These are phyloP conservation scores for Platanthera guangdongensis DNA, from an alignment of 106 monocot species.

Conservation along the genomic window DNA sequence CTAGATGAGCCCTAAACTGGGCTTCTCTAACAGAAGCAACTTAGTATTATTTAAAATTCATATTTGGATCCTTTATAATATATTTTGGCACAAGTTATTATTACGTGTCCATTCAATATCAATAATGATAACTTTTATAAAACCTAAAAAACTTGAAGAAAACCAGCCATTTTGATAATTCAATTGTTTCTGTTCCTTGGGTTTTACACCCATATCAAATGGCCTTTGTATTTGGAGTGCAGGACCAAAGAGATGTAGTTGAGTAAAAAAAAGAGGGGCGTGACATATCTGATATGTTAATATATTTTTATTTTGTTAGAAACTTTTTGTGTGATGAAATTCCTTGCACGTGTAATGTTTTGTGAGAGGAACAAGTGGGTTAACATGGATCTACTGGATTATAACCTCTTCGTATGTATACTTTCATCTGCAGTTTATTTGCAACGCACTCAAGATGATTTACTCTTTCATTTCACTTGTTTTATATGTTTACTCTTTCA, in stretches of 20 bases:
- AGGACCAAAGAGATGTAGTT: neutral
- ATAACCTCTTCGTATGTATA: neutral
- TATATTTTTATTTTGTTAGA: neutral
- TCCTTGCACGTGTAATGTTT: neutral
- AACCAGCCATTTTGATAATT: neutral
- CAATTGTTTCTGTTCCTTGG: no score
- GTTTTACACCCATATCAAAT: neutral
- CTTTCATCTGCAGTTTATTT: neutral
- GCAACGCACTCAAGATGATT: neutral
- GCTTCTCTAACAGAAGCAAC: no score
- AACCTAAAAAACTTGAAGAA: neutral
- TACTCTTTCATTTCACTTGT: neutral
- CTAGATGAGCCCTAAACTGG: no score
- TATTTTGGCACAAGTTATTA: no score
- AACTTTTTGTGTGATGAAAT: neutral
- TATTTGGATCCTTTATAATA: no score
- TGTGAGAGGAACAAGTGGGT: neutral
- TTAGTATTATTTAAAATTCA: no score
- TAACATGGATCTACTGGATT: neutral
- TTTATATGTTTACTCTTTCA: neutral
- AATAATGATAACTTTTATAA: neutral
- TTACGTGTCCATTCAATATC: no score
- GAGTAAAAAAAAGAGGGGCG: neutral
- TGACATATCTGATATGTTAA: neutral
- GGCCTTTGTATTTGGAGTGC: neutral